Evolutionary conservation across 805 yeast genomes (phyloP), one percentile per base, ranked within the genome.

Genomic region (Wickerhamomyces tratensis): DNA sequence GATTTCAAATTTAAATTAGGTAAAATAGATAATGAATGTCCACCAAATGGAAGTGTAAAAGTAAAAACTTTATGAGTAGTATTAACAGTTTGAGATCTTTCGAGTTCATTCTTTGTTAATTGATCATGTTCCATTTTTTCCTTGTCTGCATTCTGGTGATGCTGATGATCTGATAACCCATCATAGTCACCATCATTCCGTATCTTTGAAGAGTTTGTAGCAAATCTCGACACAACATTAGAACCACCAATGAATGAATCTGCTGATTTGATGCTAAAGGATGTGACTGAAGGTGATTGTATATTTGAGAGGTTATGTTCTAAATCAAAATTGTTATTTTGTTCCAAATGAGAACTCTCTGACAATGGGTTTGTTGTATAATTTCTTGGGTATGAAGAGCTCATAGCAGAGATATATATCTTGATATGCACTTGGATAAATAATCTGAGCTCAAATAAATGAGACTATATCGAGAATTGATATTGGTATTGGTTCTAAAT

Each of bases 211-310:
- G 20, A 20, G 20, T 20, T 20, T 20, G 20, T 20, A 20, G 31
- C 8, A 6, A 36, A 45, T 20, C 33, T 41, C 8, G 51, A 44
- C 3, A 52, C 46, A 5, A 67, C 50, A 3, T 62, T 48, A 2
- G 68, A 64, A 5, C 80, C 82, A 5, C 82, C 82, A 10, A 76
- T 75, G 20, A 74, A 56, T 2, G 75, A 67, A 25, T 63, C 56
- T 38, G 77, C 76, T 41, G 71, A 27, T 8, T 10, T 10, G 10
- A 27, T 10, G 10, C 10, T 11, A 12, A 31, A 31, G 5, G 34
- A 13, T 9, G 7, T 31, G 13, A 8, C n/a, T 31, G 34, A 31
- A 31, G 34, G 34, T 12, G 34, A 12, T 31, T 11, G 13, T 9
- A 12, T 31, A 12, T 12, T 13, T 9, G 14, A 11, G 6, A 31